Base-by-base conservation (phyloP, 192 early-diverging fungal species). In the Coemansia sp. region DNA sequence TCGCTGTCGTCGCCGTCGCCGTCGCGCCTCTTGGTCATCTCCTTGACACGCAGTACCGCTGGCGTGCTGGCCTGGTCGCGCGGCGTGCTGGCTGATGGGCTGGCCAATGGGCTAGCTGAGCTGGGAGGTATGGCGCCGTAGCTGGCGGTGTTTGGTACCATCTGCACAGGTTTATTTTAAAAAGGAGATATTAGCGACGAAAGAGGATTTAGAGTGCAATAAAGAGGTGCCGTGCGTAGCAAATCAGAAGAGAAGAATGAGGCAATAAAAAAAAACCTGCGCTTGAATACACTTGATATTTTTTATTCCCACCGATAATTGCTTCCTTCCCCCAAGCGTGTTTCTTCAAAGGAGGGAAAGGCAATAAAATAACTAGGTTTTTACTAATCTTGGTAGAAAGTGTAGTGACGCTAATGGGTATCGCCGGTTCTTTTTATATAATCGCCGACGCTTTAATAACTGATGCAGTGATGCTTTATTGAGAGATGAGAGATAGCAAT, bases 21-120 rank as follows among this genome's bases (percentile, higher is more conserved):
- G 40, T 72, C 69, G 17, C 56, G 28, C 17, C 69, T 56, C 54
- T 65, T 72, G 19, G 61, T 72, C 58, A 72, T 40, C 45, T 72
- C 69, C 19, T 51, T 50, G 22, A 72, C 50, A 10, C 58, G 43
- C 42, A 72, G 45, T 8, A 65, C 39, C 18, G 60, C 52, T 13
- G 30, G 24, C n/a, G 37, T 19, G 13, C 26, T 18, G 15, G 27
- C 18, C 11, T 9, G 28, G 26, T 27, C 28, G 6, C 26, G n/a
- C 28, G 26, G n/a, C 44, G 26, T 27, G 3, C 26, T 45, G 13
- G 33, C 57, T 45, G 55, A 4, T 17, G 53, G n/a, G n/a, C n/a
- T n/a, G n/a, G 11, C 45, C 4, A 13, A 46, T 29, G 45, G 5
- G 13, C 3, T 19, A 4, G 45, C 25, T 27, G 43, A 4, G 30